Conservation (phyloP, 805 yeast species). For the Danielia oregonensis region DNA sequence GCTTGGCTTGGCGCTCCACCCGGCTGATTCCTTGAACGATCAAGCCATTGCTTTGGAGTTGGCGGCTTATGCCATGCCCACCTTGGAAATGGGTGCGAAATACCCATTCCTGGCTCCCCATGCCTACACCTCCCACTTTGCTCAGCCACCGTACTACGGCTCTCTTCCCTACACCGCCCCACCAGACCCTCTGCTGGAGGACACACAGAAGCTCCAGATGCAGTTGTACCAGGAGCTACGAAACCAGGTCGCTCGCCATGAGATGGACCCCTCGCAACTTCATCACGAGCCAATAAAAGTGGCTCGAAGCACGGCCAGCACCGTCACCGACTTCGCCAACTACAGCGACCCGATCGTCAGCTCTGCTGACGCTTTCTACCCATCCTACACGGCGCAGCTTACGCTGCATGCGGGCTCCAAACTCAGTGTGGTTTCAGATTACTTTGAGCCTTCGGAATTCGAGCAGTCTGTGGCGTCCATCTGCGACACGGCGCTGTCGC, state of each 20-base stretch:
- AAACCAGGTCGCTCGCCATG: slow-evolving; percentile 7
- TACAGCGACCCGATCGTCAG: background rate
- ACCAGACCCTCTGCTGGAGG: slow-evolving; percentile 2
- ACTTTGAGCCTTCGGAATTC: background rate
- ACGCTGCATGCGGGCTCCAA: background rate
- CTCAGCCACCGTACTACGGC: background rate
- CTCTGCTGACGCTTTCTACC: background rate
- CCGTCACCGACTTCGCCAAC: background rate
- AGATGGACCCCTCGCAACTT: no score
- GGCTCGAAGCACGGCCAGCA: background rate
- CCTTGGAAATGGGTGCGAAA: slow-evolving; percentile 1
- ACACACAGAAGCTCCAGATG: slow-evolving; percentile 6
- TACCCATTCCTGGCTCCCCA: slow-evolving; percentile 2
- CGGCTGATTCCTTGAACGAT: slow-evolving; percentile 2
- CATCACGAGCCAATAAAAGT: no score
- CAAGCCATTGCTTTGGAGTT: slow-evolving; percentile 1
- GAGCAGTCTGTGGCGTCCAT: background rate
- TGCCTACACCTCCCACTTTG: no score
- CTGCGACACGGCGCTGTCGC: background rate
- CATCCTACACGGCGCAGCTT: background rate
- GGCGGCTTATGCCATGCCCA: background rate
- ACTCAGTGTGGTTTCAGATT: background rate
- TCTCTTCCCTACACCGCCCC: background rate
- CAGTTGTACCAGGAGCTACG: slow-evolving; percentile 10
- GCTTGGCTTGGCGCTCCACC: background rate